Evolutionary conservation across 805 yeast genomes (phyloP), one percentile per base, ranked within the genome.

Genomic region (Lachancea lanzarotensis): DNA sequence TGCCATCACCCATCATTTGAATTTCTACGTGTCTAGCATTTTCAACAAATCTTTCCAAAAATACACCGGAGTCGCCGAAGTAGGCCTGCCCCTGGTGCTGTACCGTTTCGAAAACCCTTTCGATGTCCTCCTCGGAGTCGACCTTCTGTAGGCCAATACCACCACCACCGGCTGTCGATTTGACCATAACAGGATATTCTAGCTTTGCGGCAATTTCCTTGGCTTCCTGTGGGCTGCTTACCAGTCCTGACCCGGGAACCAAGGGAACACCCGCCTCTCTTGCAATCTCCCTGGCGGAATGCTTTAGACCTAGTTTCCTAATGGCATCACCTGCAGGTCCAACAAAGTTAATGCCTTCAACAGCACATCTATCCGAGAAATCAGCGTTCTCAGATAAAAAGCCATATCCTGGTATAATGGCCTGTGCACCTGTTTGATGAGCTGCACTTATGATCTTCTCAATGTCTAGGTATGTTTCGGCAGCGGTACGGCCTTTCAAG

Each of bases 161-260:
- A 67, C 98, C 98, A 60, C 98, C 98, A 63, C 98, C 98, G 20
- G 98, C 98, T 49, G 98, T 93, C 20, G 95, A 84, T 67, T 91
- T 91, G 41, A 93, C 86, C 98, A 91, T 91, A 29, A 91, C 79
- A 25, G 98, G 98, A 57, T 87, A 93, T 46, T 76, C 84, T 41
- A 91, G 71, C 55, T 76, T 69, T 15, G 77, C 80, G 13, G 96
- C 98, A 50, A 82, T 76, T 48, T 69, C 73, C 46, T 73, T 71
- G 3, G 98, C 98, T 56, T 85, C 96, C 10, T 74, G 74, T 11
- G 90, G 74, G 50, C 78, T 69, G 1, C 76, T 69, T 31, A 91
- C 81, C 53, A 93, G 73, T 8, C 88, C 95, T 13, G 97, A 85
- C 40, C 98, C 98, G n/a, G 98, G 98, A 47, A 90, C 97, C 47